phyloP scores from a whole-genome alignment of 2,329 filamentous ascomycete species.

The Hypoxylon sp. region DNA sequence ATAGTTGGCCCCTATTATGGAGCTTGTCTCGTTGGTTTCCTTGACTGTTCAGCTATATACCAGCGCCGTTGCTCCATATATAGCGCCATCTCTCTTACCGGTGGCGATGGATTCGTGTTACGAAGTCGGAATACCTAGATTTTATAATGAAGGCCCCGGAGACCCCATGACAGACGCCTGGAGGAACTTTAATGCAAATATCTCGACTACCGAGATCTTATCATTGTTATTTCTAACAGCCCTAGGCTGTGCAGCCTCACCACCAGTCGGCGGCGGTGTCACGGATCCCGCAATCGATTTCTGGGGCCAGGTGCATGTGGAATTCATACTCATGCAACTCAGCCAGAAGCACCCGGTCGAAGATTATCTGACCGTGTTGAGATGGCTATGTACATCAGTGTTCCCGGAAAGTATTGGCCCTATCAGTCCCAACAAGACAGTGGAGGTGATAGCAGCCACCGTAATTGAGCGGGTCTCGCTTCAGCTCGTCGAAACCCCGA shows the following conservation, averaged over 20 bases:
- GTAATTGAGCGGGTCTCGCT: constrained; percentile 73
- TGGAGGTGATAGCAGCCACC: constrained; percentile 57
- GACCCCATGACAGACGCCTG: constrained; percentile 59
- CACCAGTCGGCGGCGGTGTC: constrained; percentile 40
- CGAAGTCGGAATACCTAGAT: constrained; percentile 68
- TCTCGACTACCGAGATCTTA: constrained; percentile 73
- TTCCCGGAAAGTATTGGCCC: constrained; percentile 74
- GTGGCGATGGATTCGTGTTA: constrained; percentile 70
- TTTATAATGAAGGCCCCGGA: constrained; percentile 61
- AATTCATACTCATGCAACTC: constrained; percentile 75
- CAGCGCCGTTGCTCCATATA: constrained; percentile 66
- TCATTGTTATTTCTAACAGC: constrained; percentile 73
- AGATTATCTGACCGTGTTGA: constrained; percentile 73
- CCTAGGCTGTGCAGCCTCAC: constrained; percentile 65
- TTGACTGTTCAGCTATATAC: constrained; percentile 74
- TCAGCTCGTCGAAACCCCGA: constrained; percentile 69
- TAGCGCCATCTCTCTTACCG: constrained; percentile 68
- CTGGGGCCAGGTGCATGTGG: constrained; percentile 75
- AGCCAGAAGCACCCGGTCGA: constrained; percentile 72
- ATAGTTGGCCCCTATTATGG: constrained; percentile 71
- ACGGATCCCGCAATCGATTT: constrained; percentile 60
- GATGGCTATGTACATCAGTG: constrained; percentile 74
- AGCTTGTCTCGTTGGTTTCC: constrained; percentile 72
- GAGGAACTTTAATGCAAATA: constrained; percentile 62
- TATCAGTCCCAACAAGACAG: constrained; percentile 61